phyloP scores from a whole-genome alignment of 1,284 basidiomycete genomes.

The Termitomyces sp. region DNA sequence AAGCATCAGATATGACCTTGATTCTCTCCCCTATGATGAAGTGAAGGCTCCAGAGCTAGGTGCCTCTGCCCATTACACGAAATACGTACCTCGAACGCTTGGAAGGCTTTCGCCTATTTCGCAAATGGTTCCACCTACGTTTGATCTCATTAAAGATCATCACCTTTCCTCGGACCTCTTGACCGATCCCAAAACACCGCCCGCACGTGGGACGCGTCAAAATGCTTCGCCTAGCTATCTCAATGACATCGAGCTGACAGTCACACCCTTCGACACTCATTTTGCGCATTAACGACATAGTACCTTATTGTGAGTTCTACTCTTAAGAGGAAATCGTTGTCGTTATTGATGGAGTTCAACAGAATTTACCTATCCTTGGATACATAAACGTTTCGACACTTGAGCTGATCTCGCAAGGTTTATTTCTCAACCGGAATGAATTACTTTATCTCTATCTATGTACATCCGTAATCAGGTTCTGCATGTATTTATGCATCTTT shows the following conservation, averaged over 20 bases:
- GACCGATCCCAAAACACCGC: neutral
- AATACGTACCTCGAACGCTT: slow-evolving; percentile 4
- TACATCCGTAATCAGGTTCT: neutral
- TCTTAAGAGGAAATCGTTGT: neutral
- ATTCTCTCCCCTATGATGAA: neutral
- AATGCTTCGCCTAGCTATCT: neutral
- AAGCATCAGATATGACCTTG: neutral
- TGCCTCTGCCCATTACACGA: slow-evolving; percentile 1
- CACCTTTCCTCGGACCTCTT: slow-evolving; percentile 10
- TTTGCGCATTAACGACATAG: neutral
- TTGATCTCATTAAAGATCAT: slow-evolving; percentile 6
- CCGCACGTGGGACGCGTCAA: neutral
- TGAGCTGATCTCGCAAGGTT: no score
- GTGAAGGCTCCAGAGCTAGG: neutral
- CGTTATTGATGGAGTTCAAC: neutral
- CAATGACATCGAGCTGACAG: slow-evolving; percentile 1
- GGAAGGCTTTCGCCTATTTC: slow-evolving; percentile 6
- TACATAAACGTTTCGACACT: neutral
- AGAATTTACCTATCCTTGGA: neutral
- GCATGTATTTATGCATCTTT: neutral
- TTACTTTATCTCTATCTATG: neutral
- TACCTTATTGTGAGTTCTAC: neutral
- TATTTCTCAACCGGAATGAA: neutral
- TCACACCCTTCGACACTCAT: neutral
- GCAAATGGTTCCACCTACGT: neutral